Conservation (phyloP, 2,329 filamentous ascomycete genomes). For the Aspergillus sp. region DNA sequence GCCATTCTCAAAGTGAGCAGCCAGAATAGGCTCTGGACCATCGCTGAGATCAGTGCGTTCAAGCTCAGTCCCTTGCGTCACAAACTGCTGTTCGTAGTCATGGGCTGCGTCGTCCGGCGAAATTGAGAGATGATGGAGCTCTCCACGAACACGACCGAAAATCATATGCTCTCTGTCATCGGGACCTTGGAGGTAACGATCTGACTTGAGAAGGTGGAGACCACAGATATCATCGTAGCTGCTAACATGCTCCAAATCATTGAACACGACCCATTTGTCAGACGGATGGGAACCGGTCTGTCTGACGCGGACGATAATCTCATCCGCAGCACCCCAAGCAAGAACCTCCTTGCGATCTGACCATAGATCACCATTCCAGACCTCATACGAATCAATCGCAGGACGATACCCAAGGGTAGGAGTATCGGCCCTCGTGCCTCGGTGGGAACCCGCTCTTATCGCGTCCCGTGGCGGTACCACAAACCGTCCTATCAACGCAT, state of each 20-base stretch:
- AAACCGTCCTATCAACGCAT: constrained; percentile 50
- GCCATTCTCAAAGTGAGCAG: constrained; percentile 45
- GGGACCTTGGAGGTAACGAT: constrained; percentile 26
- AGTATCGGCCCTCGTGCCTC: constrained; percentile 40
- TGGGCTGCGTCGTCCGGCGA: constrained; percentile 22
- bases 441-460: constrained; percentile 27
- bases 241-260: constrained; percentile 44
- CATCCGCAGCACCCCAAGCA: constrained; percentile 55
- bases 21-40: constrained; percentile 40
- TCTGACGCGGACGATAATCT: constrained; percentile 47
- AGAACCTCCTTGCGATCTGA: constrained; percentile 49
- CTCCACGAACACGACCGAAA: constrained; percentile 51
- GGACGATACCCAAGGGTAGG: constrained; percentile 52
- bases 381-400: constrained; percentile 52
- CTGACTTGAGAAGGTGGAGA: constrained; percentile 46
- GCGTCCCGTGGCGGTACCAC: constrained; percentile 42
- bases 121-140: constrained; percentile 38
- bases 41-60: constrained; percentile 44
- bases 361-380: constrained; percentile 42
- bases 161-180: constrained; percentile 43
- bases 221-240: constrained; percentile 55
- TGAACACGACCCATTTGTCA: constrained; percentile 47
- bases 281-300: constrained; percentile 31
- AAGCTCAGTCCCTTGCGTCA: constrained; percentile 40
- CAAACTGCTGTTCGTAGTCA: constrained; percentile 34